Percentiles rank a stretch among this genome's conserved stretches.
Evolutionary conservation across 768 basidiomycete genomes (phyloP).

Genomic region (Hydnum rufescens): DNA sequence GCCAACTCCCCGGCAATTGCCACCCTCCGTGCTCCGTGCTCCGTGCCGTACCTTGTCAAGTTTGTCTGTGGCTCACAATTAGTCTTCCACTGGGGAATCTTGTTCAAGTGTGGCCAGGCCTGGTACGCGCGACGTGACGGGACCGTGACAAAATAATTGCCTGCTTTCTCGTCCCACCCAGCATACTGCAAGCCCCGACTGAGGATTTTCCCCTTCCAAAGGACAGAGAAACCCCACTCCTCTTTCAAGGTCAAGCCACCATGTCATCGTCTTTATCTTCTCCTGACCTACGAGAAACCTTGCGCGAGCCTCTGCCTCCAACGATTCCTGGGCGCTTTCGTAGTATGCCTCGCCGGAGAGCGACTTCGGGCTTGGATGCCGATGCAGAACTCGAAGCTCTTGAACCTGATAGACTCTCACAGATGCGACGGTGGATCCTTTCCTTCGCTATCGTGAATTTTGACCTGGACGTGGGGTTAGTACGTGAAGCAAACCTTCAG

Average conservation of each 20-base stretch:
- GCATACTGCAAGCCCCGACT: background rate
- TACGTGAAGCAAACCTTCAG: slow-evolving; percentile 46
- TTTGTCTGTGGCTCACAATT: no score
- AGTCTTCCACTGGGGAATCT: no score
- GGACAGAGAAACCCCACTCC: no score
- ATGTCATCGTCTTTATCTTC: background rate
- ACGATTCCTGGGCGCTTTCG: background rate
- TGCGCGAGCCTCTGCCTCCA: background rate
- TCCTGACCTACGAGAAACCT: background rate
- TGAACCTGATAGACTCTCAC: slow-evolving; percentile 27
- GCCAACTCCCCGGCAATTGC: no score
- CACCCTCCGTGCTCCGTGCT: no score
- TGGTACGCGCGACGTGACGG: no score
- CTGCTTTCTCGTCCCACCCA: background rate
- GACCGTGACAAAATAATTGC: no score
- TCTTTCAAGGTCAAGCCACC: background rate
- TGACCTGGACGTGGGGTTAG: slow-evolving; percentile 72
- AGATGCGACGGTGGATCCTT: slow-evolving; percentile 46
- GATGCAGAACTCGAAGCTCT: slow-evolving; percentile 17
- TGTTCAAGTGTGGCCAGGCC: no score
- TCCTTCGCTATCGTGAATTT: slow-evolving; percentile 63
- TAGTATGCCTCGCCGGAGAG: background rate
- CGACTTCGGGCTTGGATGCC: background rate
- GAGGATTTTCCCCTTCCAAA: background rate
- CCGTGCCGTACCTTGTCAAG: no score